Conservation (phyloP, 768 basidiomycete species). For the Coprinopsis cinerea region DNA sequence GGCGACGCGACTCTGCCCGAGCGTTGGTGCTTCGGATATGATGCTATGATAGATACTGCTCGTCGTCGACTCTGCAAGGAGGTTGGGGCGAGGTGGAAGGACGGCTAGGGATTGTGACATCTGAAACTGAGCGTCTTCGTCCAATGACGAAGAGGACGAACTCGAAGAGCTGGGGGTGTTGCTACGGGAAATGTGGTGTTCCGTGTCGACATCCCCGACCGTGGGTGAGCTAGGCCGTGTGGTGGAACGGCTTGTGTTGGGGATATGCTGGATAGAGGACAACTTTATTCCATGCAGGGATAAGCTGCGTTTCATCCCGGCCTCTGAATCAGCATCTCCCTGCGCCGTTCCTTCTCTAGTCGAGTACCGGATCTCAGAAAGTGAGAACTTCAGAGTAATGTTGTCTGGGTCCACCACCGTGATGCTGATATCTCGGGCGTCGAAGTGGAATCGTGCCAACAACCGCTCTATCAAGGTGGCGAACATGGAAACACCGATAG, state of each 20-base stretch:
- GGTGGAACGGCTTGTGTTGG: constrained; percentile 6
- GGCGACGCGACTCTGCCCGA: neutral
- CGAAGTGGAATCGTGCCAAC: constrained; percentile 73
- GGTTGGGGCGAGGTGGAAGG: constrained; percentile 44
- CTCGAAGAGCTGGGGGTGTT: constrained; percentile 28
- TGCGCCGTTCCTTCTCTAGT: constrained; percentile 28
- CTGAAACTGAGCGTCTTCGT: constrained; percentile 55
- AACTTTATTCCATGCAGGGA: constrained; percentile 52
- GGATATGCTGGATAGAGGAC: constrained; percentile 26
- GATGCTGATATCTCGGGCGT: constrained; percentile 60
- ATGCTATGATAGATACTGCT: constrained; percentile 78
- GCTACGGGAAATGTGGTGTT: constrained; percentile 21
- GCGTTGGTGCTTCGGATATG: constrained; percentile 6
- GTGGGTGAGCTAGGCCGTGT: constrained; percentile 11
- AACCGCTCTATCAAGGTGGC: constrained; percentile 75
- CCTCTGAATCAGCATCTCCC: constrained; percentile 8
- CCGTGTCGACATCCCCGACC: constrained; percentile 21
- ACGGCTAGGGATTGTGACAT: constrained; percentile 75
- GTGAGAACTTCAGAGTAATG: constrained; percentile 52
- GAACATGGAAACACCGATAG: constrained; percentile 74
- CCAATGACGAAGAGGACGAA: constrained; percentile 56
- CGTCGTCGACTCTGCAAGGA: constrained; percentile 41
- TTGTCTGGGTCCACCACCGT: constrained; percentile 62
- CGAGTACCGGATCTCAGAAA: constrained; percentile 55
- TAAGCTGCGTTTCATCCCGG: constrained; percentile 41